phyloP scores from a whole-genome alignment of 2,329 filamentous ascomycete species.

The Drechslerella stenobrocha region DNA sequence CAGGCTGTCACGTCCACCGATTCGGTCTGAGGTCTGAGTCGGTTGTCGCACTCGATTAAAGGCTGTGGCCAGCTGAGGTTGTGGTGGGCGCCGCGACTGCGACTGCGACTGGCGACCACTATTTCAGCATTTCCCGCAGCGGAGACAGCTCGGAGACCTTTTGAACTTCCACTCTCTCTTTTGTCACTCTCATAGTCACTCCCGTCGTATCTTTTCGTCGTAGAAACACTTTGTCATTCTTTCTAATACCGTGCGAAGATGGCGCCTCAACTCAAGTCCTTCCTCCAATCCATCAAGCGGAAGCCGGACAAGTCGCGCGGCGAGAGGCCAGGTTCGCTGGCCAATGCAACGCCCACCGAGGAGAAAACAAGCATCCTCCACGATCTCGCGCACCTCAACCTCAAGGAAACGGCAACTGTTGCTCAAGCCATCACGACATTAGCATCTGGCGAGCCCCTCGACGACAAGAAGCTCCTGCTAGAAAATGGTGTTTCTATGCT shows the following conservation, averaged over 20 bases:
- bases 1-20: background rate
- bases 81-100: conserved; percentile 10
- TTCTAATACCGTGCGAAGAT: conserved; percentile 38
- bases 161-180: background rate
- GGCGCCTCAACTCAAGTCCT: conserved; percentile 56
- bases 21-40: conserved; percentile 2
- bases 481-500: conserved; percentile 62
- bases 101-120: conserved; percentile 17
- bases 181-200: conserved; percentile 4
- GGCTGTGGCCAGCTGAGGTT: background rate
- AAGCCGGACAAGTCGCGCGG: conserved; percentile 60
- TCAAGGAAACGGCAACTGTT: conserved; percentile 57
- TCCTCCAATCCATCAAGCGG: conserved; percentile 58
- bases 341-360: conserved; percentile 51
- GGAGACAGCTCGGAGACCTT: background rate
- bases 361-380: conserved; percentile 57
- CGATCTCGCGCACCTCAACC: conserved; percentile 56
- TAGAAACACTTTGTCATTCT: conserved; percentile 8
- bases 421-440: conserved; percentile 57
- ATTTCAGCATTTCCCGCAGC: conserved; percentile 33
- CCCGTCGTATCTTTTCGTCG: conserved; percentile 4
- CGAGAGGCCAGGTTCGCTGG: conserved; percentile 57
- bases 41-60: background rate
- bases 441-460: conserved; percentile 58
- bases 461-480: conserved; percentile 59